Percentiles rank a stretch among this genome's conserved stretches.
Conservation (phyloP, 2,329 filamentous ascomycete genomes). For the Fonsecaea multimorphosa region DNA sequence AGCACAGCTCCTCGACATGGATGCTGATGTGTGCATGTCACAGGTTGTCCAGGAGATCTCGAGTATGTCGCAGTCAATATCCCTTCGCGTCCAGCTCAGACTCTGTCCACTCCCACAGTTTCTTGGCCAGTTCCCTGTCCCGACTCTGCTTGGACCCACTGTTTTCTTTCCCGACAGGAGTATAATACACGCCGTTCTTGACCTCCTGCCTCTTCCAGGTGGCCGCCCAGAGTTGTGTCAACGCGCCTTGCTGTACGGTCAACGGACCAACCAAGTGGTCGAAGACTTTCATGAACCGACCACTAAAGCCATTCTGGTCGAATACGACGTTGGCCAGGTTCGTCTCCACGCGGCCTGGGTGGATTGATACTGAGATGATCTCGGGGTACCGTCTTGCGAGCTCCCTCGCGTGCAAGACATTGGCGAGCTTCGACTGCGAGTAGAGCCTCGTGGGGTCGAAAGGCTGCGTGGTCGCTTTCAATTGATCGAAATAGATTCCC, state of each 20-base stretch:
- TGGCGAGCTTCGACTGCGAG: constrained; percentile 58
- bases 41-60: background rate
- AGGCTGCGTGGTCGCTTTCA: constrained; percentile 39
- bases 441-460: constrained; percentile 49
- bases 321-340: constrained; percentile 44
- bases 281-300: constrained; percentile 11
- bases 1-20: background rate
- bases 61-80: constrained; percentile 12
- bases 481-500: constrained; percentile 48
- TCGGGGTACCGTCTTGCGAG: constrained; percentile 53
- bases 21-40: background rate
- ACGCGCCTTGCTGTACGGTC: constrained; percentile 46
- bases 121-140: constrained; percentile 42
- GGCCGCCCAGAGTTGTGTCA: constrained; percentile 53
- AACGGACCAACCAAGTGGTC: constrained; percentile 17
- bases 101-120: constrained; percentile 50
- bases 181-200: constrained; percentile 52
- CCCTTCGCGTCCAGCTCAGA: constrained; percentile 31
- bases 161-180: constrained; percentile 43
- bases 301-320: constrained; percentile 6
- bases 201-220: constrained; percentile 42
- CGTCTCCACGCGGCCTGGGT: constrained; percentile 58
- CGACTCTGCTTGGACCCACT: constrained; percentile 34
- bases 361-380: constrained; percentile 53
- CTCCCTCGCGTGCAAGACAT: constrained; percentile 54